Evolutionary conservation across 192 early-diverging fungal genomes (phyloP), one percentile per base, ranked within the genome.

Genomic region (Glomus cerebriforme): DNA sequence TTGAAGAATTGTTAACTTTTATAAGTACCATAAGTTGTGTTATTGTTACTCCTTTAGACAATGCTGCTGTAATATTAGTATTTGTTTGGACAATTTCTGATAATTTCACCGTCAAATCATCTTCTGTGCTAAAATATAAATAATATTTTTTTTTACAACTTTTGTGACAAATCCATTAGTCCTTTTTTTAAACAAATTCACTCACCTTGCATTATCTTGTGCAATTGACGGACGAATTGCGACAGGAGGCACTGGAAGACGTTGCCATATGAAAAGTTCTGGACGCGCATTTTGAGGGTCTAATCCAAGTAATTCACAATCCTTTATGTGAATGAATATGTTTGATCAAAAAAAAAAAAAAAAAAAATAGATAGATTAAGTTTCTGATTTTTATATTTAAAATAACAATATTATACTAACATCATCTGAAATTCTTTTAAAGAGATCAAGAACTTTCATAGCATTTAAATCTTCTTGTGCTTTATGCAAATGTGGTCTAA

Each of bases 391-490:
- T 69, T 43, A 7, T 15, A 22, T 15, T 6, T 37, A 71, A 58
- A 39, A 22, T 8, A 22, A 13, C 3, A 66, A 26, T 2, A 63
- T 19, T 15, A 47, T 49, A 59, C 37, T 35, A 59, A 92, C 91
- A 88, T 99, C 96, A 74, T 92, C 90, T 9, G 90, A 89, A 59
- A 99, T 96, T 17, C 87, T 87, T 79, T 95, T 90, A 77, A 99
- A 96, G 72, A 99, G 83, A 32, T 92, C 88, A 69, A 93, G 84
- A 7, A 98, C 97, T 60, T 89, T 89, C 78, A 96, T 75, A 24
- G 98, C 97, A 69, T 94, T 97, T 86, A 99, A 87, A 81, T 99
- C 98, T 67, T 99, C 96, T 59, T 96, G 95, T 6, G 97, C 93
- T 73, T 93, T 94, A 32, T 83, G 80, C 59, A 98, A 87, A 81